Evolutionary conservation across 208 protist species (phyloP).

Genomic region (Crithidia bombi): DNA sequence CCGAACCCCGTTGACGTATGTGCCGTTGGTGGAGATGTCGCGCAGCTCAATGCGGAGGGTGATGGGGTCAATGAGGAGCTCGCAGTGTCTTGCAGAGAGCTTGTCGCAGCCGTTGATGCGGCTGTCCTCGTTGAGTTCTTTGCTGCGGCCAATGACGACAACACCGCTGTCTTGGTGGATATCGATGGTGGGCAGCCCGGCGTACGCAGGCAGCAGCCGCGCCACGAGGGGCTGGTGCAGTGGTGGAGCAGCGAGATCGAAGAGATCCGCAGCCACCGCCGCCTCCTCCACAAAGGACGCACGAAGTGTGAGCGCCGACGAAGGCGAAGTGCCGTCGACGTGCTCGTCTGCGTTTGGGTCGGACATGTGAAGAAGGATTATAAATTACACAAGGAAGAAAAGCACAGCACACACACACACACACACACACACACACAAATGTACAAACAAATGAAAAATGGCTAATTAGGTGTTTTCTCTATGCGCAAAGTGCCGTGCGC

Average conservation of each 20-base stretch:
- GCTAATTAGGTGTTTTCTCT: no score
- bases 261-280: conserved; percentile 60
- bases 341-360: background rate
- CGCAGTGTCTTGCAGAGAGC: conserved; percentile 78
- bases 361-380: conserved; percentile 7
- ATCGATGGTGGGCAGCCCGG: conserved; percentile 23
- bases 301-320: background rate
- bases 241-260: conserved; percentile 75
- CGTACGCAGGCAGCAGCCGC: conserved; percentile 59
- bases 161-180: conserved; percentile 50
- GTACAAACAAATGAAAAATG: no score
- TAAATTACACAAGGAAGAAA: no score
- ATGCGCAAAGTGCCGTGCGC: no score
- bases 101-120: conserved; percentile 55
- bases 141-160: conserved; percentile 69
- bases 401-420: no score
- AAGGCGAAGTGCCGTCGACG: conserved; percentile 13
- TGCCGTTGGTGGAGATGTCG: conserved; percentile 85
- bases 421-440: no score
- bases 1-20: conserved; percentile 73
- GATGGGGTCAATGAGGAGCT: conserved; percentile 58
- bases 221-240: conserved; percentile 71
- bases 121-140: conserved; percentile 61
- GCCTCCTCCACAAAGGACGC: conserved; percentile 21
- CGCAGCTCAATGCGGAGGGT: conserved; percentile 56